Conservation (phyloP, 768 basidiomycete species). For the Rhizopogon vulgaris region DNA sequence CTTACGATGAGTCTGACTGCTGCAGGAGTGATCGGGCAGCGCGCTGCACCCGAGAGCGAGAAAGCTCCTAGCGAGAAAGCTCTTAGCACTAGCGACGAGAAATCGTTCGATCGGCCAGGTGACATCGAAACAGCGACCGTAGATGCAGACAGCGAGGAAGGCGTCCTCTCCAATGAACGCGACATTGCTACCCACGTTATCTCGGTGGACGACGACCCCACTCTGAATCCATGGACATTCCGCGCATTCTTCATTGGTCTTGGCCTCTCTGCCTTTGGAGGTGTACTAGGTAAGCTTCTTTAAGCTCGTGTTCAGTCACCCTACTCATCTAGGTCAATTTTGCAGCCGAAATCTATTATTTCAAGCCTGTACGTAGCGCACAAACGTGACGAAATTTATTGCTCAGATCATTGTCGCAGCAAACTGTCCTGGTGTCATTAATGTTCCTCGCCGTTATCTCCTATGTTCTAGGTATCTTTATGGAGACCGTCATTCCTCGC, state of each 20-base stretch:
- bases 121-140: slow-evolving; percentile 28
- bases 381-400: neutral
- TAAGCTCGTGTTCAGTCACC: slow-evolving; percentile 3
- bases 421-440: slow-evolving; percentile 42
- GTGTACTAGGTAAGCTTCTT: slow-evolving; percentile 34
- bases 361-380: slow-evolving; percentile 38
- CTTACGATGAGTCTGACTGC: slow-evolving; percentile 1
- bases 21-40: neutral
- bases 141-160: slow-evolving; percentile 20
- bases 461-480: slow-evolving; percentile 36
- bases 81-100: slow-evolving; percentile 21
- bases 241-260: slow-evolving; percentile 42
- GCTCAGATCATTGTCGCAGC: slow-evolving; percentile 21
- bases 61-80: neutral
- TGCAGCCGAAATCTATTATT: slow-evolving; percentile 47
- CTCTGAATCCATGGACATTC: slow-evolving; percentile 40
- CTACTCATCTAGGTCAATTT: slow-evolving; percentile 1
- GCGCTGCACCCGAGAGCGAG: neutral
- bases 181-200: slow-evolving; percentile 40
- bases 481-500: slow-evolving; percentile 36
- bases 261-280: slow-evolving; percentile 41
- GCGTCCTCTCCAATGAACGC: slow-evolving; percentile 33
- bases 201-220: slow-evolving; percentile 37
- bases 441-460: slow-evolving; percentile 47
- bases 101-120: slow-evolving; percentile 20